Percentiles rank a stretch among this genome's conserved stretches.
These are phyloP conservation scores for Penicillium sp. DNA, from an alignment of 2,329 filamentous ascomycete genomes.

Conservation along the genomic window DNA sequence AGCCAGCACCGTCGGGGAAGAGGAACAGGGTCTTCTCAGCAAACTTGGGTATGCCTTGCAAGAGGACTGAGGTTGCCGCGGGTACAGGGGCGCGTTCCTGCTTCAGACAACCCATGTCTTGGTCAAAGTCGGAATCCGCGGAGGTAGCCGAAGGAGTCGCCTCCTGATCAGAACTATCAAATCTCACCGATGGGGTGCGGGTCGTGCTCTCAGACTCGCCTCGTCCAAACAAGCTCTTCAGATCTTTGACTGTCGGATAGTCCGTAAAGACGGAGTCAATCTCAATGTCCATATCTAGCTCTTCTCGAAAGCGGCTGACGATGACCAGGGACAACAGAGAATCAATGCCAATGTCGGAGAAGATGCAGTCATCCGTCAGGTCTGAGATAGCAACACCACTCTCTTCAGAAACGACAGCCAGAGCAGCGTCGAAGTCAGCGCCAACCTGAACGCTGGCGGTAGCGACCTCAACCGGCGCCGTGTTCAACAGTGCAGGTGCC, in stretches of 20 bases:
- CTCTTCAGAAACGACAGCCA: no score
- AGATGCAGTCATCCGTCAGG: no score
- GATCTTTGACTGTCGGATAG: not conserved
- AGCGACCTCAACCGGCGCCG: no score
- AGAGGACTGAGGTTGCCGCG: not conserved
- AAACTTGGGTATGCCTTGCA: not conserved
- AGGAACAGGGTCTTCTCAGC: not conserved
- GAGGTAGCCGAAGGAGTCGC: not conserved
- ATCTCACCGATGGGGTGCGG: no score
- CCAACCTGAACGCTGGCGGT: no score
- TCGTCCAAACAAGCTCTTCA: not conserved
- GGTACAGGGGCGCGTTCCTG: not conserved
- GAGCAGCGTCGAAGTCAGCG: no score
- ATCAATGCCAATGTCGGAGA: no score
- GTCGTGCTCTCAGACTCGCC: no score
- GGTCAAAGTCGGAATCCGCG: not conserved
- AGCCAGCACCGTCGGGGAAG: not conserved
- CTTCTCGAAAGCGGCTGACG: no score
- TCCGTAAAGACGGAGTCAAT: not conserved
- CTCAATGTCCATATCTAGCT: not conserved
- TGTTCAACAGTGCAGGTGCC: no score
- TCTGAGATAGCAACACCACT: no score
- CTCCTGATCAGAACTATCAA: not conserved
- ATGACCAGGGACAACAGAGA: no score
- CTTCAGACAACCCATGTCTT: not conserved